Percentiles rank a stretch among this genome's conserved stretches.
phyloP scores from a whole-genome alignment of 2,329 filamentous ascomycete genomes.

The Colletotrichum ledebouriae region DNA sequence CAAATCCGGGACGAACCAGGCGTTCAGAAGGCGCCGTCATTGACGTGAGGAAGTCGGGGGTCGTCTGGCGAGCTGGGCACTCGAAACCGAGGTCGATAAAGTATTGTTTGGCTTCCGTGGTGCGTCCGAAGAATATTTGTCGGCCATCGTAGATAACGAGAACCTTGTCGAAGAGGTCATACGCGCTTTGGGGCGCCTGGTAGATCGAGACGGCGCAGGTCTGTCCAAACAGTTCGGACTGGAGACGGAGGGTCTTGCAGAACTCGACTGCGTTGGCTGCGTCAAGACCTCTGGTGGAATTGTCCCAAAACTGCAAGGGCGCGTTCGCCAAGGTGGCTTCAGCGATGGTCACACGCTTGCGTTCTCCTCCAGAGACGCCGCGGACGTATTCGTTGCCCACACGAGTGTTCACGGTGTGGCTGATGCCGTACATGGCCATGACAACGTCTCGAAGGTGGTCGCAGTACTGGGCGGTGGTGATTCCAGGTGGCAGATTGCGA shows the following conservation, averaged over 20 bases:
- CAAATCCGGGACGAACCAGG: constrained; percentile 45
- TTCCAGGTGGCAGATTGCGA: constrained; percentile 60
- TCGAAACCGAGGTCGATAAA: constrained; percentile 77
- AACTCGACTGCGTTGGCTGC: constrained; percentile 42
- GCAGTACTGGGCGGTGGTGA: constrained; percentile 56
- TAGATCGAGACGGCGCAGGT: constrained; percentile 61
- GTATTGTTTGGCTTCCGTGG: constrained; percentile 71
- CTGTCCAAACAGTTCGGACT: constrained; percentile 47
- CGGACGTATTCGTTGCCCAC: constrained; percentile 69
- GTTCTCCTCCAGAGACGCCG: constrained; percentile 68
- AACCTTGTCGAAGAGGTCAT: constrained; percentile 74
- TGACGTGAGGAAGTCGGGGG: constrained; percentile 81
- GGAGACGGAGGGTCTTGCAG: constrained; percentile 47
- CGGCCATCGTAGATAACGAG: constrained; percentile 75
- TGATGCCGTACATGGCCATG: constrained; percentile 68
- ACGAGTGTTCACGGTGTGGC: constrained; percentile 66
- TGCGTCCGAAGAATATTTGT: constrained; percentile 76
- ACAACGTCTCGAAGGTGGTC: constrained; percentile 65
- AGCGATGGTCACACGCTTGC: constrained; percentile 56
- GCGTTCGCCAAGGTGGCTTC: constrained; percentile 50
- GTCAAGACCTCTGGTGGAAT: constrained; percentile 64
- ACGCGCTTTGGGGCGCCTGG: constrained; percentile 71
- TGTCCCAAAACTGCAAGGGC: constrained; percentile 55
- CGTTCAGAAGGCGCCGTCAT: constrained; percentile 55
- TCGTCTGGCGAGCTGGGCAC: constrained; percentile 69